Conservation (phyloP, 1,284 basidiomycete genomes). For the Somion occarium region DNA sequence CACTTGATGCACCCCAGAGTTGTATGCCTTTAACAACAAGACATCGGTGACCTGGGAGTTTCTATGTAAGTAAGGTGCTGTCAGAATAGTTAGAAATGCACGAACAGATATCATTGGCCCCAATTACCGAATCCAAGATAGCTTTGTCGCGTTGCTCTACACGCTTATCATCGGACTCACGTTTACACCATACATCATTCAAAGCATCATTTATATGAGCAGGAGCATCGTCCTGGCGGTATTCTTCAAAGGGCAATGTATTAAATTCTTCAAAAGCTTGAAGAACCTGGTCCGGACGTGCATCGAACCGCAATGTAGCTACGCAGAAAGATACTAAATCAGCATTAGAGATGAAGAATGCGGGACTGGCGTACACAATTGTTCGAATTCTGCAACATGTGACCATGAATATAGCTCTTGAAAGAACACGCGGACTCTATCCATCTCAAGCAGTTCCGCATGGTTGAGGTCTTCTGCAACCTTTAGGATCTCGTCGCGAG, state of each 20-base stretch:
- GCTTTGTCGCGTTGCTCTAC: background rate
- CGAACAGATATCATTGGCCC: conserved; percentile 9
- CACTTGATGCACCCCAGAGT: conserved; percentile 20
- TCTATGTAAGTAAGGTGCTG: background rate
- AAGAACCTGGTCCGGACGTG: background rate
- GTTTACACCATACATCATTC: background rate
- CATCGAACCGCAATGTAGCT: too few species aligned
- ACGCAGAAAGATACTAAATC: too few species aligned
- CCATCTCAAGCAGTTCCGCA: conserved; percentile 2
- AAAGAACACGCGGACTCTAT: background rate
- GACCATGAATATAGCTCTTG: too few species aligned
- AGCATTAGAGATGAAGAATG: too few species aligned
- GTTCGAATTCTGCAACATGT: too few species aligned
- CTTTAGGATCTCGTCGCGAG: background rate
- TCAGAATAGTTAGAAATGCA: background rate
- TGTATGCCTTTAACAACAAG: conserved; percentile 11
- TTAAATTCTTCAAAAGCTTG: background rate
- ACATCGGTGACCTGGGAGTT: conserved; percentile 18
- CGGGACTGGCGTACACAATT: too few species aligned
- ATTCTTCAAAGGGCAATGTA: background rate
- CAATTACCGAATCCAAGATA: conserved; percentile 3
- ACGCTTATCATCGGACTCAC: background rate
- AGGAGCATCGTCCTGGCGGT: too few species aligned
- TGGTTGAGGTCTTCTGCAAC: background rate
- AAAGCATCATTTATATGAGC: background rate